Base-by-base conservation (phyloP, 2,329 filamentous ascomycete genomes). In the Eutypa lata region DNA sequence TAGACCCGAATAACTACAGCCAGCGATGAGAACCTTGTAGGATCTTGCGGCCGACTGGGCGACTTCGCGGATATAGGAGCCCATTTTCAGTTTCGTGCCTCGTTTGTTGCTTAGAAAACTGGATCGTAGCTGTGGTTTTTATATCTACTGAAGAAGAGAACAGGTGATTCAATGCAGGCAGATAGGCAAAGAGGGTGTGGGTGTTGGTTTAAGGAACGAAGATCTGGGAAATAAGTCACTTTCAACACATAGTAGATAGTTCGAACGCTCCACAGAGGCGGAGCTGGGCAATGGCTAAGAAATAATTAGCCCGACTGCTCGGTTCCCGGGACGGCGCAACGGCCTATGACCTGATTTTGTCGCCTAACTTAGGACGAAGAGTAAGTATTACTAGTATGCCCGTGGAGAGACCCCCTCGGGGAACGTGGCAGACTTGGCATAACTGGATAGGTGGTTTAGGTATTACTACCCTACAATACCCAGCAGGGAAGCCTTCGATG, bases 1-100 rank as follows among this genome's bases (percentile, higher is more conserved):
- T 5, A 91, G 76, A 33, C 89, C 89, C n/a, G 78, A 82, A 62
- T 91, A 91, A 38, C 85, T 87, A 57, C 86, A 87, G 37, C 89
- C 89, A 31, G 87, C 78, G 51, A 91, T 75, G 37, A 91, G 76
- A 11, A 91, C 76, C 59, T 74, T 79, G 67, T 80, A 74, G 16
- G 42, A 18, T 1, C n/a, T 43, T 43, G 21, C 19, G 13, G 18
- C 40, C 37, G 75, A 75, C 49, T 59, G 60, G 31, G 57, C 51
- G 21, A 50, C 47, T 21, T 58, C 56, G 47, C 55, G 53, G 11
- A 19, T 33, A 33, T 45, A 50, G 26, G 53, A 55, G 8, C 46
- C 48, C 57, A 61, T 61, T 48, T 48, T 47, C n/a, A 6, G 6
- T 18, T 6, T 5, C 26, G 26, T 31, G 26, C 26, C 26, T 31